These are phyloP conservation scores for Leucocoprinus leucothites DNA, from an alignment of 768 basidiomycete species.

Conservation along the genomic window DNA sequence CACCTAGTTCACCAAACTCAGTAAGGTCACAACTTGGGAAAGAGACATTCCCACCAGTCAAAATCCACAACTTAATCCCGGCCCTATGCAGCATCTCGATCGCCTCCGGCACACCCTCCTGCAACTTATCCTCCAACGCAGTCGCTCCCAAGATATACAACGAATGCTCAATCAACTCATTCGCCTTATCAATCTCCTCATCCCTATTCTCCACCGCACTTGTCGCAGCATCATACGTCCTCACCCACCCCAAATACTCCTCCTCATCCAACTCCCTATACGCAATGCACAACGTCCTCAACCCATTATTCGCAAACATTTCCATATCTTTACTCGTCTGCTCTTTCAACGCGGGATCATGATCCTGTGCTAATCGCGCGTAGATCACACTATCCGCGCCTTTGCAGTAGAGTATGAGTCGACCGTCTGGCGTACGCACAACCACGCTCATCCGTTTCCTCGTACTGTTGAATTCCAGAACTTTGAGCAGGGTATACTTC, in stretches of 20 bases:
- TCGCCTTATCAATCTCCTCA: conserved; percentile 88
- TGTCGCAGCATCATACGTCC: conserved; percentile 79
- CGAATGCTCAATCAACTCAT: conserved; percentile 78
- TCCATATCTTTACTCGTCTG: conserved; percentile 88
- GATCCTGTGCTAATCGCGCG: conserved; percentile 72
- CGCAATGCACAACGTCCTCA: conserved; percentile 90
- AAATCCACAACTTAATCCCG: conserved; percentile 97
- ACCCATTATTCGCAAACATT: conserved; percentile 85
- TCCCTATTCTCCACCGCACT: conserved; percentile 78
- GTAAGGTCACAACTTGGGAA: background rate
- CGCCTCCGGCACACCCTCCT: conserved; percentile 95
- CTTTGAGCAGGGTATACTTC: conserved; percentile 72
- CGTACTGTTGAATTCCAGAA: conserved; percentile 92
- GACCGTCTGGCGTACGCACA: conserved; percentile 80
- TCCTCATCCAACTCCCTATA: conserved; percentile 76
- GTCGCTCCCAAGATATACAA: conserved; percentile 90
- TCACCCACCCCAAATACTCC: conserved; percentile 80
- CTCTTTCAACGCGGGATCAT: conserved; percentile 71
- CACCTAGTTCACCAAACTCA: conserved; percentile 45
- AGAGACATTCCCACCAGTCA: conserved; percentile 60
- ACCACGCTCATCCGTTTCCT: conserved; percentile 96
- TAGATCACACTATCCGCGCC: conserved; percentile 98
- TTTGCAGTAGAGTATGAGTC: conserved; percentile 85
- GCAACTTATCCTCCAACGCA: conserved; percentile 94
- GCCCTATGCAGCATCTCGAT: conserved; percentile 90